Percentiles rank a stretch among this genome's conserved stretches.
Conservation (phyloP, 2,329 filamentous ascomycete genomes). For the Decorospora gaudefroyi region DNA sequence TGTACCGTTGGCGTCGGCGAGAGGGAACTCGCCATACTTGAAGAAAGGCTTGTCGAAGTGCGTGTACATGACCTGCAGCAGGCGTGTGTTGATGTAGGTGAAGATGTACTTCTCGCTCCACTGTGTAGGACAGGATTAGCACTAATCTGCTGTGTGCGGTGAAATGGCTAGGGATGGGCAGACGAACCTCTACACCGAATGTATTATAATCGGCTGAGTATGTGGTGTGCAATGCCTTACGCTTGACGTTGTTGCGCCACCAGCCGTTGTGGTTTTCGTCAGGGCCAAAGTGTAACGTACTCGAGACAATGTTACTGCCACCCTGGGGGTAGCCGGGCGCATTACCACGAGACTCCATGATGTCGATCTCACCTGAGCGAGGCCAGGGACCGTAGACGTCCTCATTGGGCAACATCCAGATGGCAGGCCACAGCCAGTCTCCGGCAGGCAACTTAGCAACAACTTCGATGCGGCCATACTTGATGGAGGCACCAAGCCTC, state of each 20-base stretch:
- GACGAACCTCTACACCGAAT: constrained; percentile 68
- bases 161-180: not conserved
- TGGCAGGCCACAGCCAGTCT: constrained; percentile 91
- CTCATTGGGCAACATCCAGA: constrained; percentile 81
- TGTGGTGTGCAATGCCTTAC: constrained; percentile 72
- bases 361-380: constrained; percentile 80
- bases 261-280: constrained; percentile 72
- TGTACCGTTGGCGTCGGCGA: constrained; percentile 67
- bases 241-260: constrained; percentile 83
- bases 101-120: constrained; percentile 90
- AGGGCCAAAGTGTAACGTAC: constrained; percentile 82
- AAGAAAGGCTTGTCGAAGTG: constrained; percentile 71
- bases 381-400: constrained; percentile 78
- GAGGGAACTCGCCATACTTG: constrained; percentile 69
- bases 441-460: constrained; percentile 74
- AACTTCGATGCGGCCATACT: constrained; percentile 81
- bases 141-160: not conserved
- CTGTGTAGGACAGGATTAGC: constrained; percentile 23
- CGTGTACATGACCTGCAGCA: constrained; percentile 79
- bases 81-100: constrained; percentile 79
- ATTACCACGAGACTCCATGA: constrained; percentile 80
- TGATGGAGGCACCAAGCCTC: constrained; percentile 70
- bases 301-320: constrained; percentile 79
- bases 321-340: constrained; percentile 76
- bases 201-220: constrained; percentile 72